Conservation (phyloP, 345 rosid genomes). For the sweet orange (Citrus sinensis) region DVS_A1.0 CM039166.1:18671001-18671500, state of each 20-base stretch:
- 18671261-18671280: background rate
- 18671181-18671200: constrained; percentile 50
- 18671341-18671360: constrained; percentile 36
- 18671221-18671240: constrained; percentile 55
- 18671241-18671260: constrained; percentile 13
- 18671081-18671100: constrained; percentile 62
- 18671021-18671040: constrained; percentile 38
- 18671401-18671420: constrained; percentile 57
- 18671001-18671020: constrained; percentile 30
- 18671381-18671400: constrained; percentile 64
- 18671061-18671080: constrained; percentile 64
- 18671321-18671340: constrained; percentile 52
- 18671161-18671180: constrained; percentile 34
- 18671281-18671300: background rate
- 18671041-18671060: constrained; percentile 45
- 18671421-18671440: constrained; percentile 78
- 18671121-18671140: constrained; percentile 55
- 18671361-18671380: constrained; percentile 58
- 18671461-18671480: constrained; percentile 30
- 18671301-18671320: background rate
- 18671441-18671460: constrained; percentile 37
- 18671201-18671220: constrained; percentile 46
- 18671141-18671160: constrained; percentile 50
- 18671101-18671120: constrained; percentile 68
- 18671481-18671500: constrained; percentile 69